Base-by-base conservation (phyloP, 352 stramenopile species). In the Elongisporangium undulatum region DNA sequence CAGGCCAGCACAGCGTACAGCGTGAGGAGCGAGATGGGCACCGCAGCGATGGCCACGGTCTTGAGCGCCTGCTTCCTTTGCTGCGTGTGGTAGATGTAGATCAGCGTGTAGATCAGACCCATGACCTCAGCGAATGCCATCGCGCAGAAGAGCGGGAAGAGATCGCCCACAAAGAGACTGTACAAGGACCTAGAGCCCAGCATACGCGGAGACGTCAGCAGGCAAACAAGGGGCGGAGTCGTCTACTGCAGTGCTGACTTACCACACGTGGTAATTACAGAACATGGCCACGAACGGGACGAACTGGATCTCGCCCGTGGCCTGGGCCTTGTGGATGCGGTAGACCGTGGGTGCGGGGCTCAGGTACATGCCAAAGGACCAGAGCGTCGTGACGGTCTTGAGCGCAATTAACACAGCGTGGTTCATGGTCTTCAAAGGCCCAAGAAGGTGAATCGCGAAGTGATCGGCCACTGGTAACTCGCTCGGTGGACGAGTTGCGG, bases 111-210 rank as follows among this genome's bases (percentile, higher is more conserved):
- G 50, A 64, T 29, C 13, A 64, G 3, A 10, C 56, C 56, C 2
- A 64, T 57, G 49, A 67, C 22, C 34, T 69, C 59, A 5, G 63
- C 69, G 6, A 56, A 60, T 7, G 66, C 24, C 16, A 56, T 62
- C 19, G 64, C 57, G 3, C 55, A 59, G 22, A 64, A 71, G 2
- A 77, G 41, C 16, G 70, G 70, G 49, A 77, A 75, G 15, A 68
- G 56, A 26, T 56, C 74, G 19, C 26, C 53, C 3, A 63, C 68
- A 12, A 75, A 23, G 17, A 72, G 60, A 21, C 70, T 64, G 61
- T 77, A 77, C 39, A 75, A n/a, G n/a, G n/a, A n/a, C n/a, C n/a
- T n/a, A n/a, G n/a, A n/a, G n/a, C n/a, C n/a, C n/a, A n/a, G n/a
- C n/a, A n/a, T n/a, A n/a, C n/a, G n/a, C n/a, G n/a, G n/a, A n/a